A percentile compares a stretch with the other conserved stretches of the same genome.
phyloP scores from a whole-genome alignment of 306 rosid genomes.

The Prinsepia uniflora region DNA sequence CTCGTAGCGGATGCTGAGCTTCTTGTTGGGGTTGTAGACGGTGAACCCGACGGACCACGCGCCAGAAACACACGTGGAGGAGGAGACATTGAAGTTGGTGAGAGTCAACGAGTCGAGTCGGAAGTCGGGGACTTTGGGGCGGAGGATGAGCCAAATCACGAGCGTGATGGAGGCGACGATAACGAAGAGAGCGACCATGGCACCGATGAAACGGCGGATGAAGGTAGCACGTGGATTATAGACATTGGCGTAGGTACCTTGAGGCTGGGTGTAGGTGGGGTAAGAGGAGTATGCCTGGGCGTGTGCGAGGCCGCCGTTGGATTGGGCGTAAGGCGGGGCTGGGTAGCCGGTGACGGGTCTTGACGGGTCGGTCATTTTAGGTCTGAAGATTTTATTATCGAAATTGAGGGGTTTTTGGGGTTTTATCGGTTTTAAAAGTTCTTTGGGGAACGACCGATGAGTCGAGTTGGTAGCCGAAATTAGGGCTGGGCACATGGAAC shows the following conservation, averaged over 20 bases:
- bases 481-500: too few relatives aligned
- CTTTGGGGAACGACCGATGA: background rate
- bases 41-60: slow-evolving; percentile 47
- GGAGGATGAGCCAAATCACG: slow-evolving; percentile 75
- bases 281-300: slow-evolving; percentile 46
- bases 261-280: slow-evolving; percentile 27
- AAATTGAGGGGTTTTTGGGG: background rate
- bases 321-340: slow-evolving; percentile 31
- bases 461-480: too few relatives aligned
- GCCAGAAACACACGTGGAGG: slow-evolving; percentile 44
- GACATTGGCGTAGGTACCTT: slow-evolving; percentile 19
- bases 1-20: slow-evolving; percentile 56
- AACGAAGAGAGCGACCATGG: slow-evolving; percentile 51
- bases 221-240: slow-evolving; percentile 35
- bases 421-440: background rate
- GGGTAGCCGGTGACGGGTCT: slow-evolving; percentile 86
- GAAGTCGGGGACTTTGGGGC: slow-evolving; percentile 67
- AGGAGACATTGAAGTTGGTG: slow-evolving; percentile 45
- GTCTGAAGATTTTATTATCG: background rate
- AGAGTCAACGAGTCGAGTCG: slow-evolving; percentile 46
- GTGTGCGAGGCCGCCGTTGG: slow-evolving; percentile 18
- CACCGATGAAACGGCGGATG: slow-evolving; percentile 56
- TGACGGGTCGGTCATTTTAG: slow-evolving; percentile 52
- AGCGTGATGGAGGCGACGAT: slow-evolving; percentile 45
- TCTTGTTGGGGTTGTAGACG: slow-evolving; percentile 64